Base-by-base conservation (phyloP, 2,329 filamentous ascomycete species). In the Arthrinium puccinioides region DNA sequence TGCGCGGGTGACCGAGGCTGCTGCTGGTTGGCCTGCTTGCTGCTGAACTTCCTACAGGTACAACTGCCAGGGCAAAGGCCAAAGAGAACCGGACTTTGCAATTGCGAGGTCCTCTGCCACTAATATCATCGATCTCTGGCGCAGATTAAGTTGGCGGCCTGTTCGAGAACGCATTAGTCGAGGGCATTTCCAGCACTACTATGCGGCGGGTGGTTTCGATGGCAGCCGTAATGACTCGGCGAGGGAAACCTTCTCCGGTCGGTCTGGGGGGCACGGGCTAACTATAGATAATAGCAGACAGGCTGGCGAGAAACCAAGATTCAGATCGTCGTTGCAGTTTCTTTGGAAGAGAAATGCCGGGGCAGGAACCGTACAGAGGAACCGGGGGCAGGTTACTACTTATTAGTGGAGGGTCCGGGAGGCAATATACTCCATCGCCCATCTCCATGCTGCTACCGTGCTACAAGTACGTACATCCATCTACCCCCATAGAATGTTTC, bases 1-100 rank as follows among this genome's bases (percentile, higher is more conserved):
- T 31, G 35, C 29, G 29, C 16, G n/a, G n/a, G n/a, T n/a, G n/a
- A n/a, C n/a, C n/a, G n/a, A n/a, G n/a, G n/a, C n/a, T n/a, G n/a
- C 23, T 15, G 37, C 40, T 36, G 47, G 41, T 10, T 50, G 46
- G 25, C 45, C 47, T 28, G 34, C 25, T 29, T 44, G 25, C 26
- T 42, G 42, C 42, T 42, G 24, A 30, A 51, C 51, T 49, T 51
- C 43, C 43, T 51, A 55, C 42, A 42, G 48, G 44, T 43, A 36
- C 21, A 32, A 20, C 13, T 35, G 23, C 16, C 36, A 33, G 26
- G 14, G 16, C 21, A 35, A 41, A 42, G 20, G 21, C 24, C 33
- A 44, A 21, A 23, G 18, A 28, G 11, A n/a, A 20, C 26, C n/a
- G 23, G 18, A 25, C n/a, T n/a, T n/a, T n/a, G 19, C 18, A 32